Percentiles rank a stretch among this genome's conserved stretches.
Evolutionary conservation across 2,329 filamentous ascomycete species (phyloP).

Genomic region (Colletotrichum scovillei): DNA sequence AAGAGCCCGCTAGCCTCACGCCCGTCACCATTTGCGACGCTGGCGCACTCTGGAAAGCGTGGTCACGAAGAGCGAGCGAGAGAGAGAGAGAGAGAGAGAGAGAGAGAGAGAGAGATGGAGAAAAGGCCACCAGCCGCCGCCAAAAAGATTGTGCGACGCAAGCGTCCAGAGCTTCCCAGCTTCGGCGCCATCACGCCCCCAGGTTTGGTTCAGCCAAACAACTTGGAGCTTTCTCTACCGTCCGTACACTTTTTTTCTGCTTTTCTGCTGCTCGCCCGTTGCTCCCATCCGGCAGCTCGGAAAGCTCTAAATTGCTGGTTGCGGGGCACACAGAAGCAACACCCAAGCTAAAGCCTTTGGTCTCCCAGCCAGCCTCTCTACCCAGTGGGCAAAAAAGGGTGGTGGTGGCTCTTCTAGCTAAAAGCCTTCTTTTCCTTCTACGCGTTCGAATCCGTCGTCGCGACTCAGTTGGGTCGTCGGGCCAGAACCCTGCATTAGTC

Average conservation of each 20-base stretch:
- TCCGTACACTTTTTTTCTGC: neutral
- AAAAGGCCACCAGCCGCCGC: neutral
- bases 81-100: too few relatives aligned
- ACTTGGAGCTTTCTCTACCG: neutral
- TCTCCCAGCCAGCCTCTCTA: slow-evolving; percentile 18
- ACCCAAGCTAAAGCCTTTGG: neutral
- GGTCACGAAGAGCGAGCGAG: neutral
- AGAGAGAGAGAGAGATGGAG: too few relatives aligned
- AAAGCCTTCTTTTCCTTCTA: slow-evolving; percentile 11
- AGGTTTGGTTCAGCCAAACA: slow-evolving; percentile 6
- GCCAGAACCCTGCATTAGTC: neutral
- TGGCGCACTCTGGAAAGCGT: neutral
- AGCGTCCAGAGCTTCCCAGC: neutral
- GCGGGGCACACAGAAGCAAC: neutral
- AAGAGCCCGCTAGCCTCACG: slow-evolving; percentile 7
- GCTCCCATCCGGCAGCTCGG: slow-evolving; percentile 17
- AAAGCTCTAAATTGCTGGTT: slow-evolving; percentile 9
- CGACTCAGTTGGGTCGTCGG: neutral
- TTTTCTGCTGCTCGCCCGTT: neutral
- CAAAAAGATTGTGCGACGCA: slow-evolving; percentile 14
- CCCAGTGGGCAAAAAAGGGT: neutral
- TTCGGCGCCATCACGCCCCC: slow-evolving; percentile 13
- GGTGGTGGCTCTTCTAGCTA: neutral
- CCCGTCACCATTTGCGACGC: slow-evolving; percentile 14
- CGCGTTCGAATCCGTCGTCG: neutral